Percentiles rank a stretch among this genome's conserved stretches.
Evolutionary conservation across 1,284 basidiomycete species (phyloP).

Genomic region (Lentinula novae-zelandiae): DNA sequence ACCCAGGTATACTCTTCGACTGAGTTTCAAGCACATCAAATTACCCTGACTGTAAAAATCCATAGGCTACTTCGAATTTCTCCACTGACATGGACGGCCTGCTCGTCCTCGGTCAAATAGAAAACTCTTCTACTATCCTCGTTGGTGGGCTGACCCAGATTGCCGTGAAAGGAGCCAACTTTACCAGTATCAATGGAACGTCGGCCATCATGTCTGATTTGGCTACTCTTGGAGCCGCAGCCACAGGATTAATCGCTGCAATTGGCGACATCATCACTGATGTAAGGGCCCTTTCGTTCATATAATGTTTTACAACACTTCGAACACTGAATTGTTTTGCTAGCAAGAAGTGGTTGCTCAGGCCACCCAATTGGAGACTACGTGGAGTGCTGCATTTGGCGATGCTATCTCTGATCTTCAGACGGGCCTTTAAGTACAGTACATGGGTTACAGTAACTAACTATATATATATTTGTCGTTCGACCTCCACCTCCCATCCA

Average conservation of each 20-base stretch:
- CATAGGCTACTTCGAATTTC: not conserved
- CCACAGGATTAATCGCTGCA: not conserved
- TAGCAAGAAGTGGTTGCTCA: not conserved
- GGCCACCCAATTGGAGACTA: not conserved
- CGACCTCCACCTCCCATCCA: not conserved
- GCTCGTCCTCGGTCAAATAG: not conserved
- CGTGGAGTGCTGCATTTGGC: not conserved
- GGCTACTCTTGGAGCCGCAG: not conserved
- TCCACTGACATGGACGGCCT: not conserved
- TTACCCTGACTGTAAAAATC: not conserved
- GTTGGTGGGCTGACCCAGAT: conserved; percentile 1
- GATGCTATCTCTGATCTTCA: conserved; percentile 1
- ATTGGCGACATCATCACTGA: not conserved
- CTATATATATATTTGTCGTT: not conserved
- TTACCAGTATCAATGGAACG: not conserved
- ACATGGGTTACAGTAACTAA: not conserved
- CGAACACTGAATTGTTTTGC: not conserved
- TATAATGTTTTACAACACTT: not conserved
- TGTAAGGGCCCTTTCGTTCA: not conserved
- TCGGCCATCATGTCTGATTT: not conserved
- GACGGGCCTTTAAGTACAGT: not conserved
- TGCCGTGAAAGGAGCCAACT: not conserved
- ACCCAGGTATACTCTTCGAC: not conserved
- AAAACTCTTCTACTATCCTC: not conserved
- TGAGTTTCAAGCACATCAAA: not conserved